Percentiles rank a stretch among this genome's conserved stretches.
These are phyloP conservation scores for Xerocomus spinulosus DNA, from an alignment of 768 basidiomycete species.

Conservation along the genomic window DNA sequence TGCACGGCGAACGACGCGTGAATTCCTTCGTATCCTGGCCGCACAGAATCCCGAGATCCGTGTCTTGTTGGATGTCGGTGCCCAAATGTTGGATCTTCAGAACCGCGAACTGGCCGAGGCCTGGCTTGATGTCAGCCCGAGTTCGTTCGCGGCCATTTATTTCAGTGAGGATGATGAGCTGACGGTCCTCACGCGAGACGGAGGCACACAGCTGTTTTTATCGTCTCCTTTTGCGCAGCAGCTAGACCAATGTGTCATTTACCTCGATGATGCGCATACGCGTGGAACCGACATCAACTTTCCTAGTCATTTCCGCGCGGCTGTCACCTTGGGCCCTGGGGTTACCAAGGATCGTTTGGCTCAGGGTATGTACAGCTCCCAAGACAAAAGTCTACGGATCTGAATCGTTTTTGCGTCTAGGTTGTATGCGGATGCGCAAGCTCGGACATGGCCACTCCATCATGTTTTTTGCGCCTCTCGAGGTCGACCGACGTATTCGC, in stretches of 20 bases:
- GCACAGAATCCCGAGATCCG: constrained; percentile 31
- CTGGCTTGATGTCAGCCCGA: constrained; percentile 33
- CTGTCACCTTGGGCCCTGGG: constrained; percentile 13
- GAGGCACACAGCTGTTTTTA: constrained; percentile 33
- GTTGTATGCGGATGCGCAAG: constrained; percentile 53
- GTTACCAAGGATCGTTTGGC: constrained; percentile 15
- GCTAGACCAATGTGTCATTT: constrained; percentile 9
- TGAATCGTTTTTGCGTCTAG: constrained; percentile 24
- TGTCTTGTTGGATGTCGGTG: constrained; percentile 50
- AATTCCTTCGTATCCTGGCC: constrained; percentile 30
- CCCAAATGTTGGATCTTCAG: constrained; percentile 46
- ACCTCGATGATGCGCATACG: constrained; percentile 17
- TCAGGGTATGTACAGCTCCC: constrained; percentile 6
- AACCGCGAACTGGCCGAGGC: constrained; percentile 35
- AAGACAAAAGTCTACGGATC: neutral
- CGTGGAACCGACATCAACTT: constrained; percentile 19
- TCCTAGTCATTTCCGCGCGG: constrained; percentile 12
- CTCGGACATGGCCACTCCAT: constrained; percentile 46
- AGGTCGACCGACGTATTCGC: constrained; percentile 39
- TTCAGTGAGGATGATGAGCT: constrained; percentile 19
- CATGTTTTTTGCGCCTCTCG: constrained; percentile 46
- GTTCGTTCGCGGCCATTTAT: constrained; percentile 23
- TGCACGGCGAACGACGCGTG: constrained; percentile 10
- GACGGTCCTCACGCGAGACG: constrained; percentile 34
- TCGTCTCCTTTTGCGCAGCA: constrained; percentile 27